These are phyloP conservation scores for Cenchrus americanus DNA, from an alignment of 176 grass and related monocot genomes.

Conservation along the genomic window DNA sequence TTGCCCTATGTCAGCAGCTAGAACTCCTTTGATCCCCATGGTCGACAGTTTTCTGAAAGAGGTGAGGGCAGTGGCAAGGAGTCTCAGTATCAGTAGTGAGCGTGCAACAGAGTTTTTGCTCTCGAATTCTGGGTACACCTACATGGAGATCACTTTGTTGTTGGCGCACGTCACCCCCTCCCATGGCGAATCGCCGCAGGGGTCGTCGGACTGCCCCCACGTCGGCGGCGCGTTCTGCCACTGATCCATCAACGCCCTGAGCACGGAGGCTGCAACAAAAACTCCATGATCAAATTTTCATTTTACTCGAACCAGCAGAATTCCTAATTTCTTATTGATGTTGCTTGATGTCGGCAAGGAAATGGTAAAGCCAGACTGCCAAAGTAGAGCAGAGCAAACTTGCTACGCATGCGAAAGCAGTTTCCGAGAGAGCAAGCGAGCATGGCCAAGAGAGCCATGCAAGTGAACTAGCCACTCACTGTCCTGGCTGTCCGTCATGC, in stretches of 20 bases:
- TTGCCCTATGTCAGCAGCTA: constrained; percentile 76
- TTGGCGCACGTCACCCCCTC: constrained; percentile 67
- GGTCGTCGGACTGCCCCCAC: constrained; percentile 79
- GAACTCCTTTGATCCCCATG: constrained; percentile 76
- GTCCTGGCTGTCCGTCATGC: constrained; percentile 62
- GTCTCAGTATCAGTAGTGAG: not conserved
- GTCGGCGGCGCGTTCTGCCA: constrained; percentile 79
- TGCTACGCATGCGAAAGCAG: not conserved
- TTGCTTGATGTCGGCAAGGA: not conserved
- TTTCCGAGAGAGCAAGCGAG: not conserved
- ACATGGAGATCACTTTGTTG: constrained; percentile 75
- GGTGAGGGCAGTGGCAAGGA: not conserved
- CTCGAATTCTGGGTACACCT: constrained; percentile 23
- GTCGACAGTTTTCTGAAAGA: constrained; percentile 80
- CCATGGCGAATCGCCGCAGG: constrained; percentile 77
- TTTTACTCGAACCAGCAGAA: not conserved
- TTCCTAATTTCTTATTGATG: not conserved
- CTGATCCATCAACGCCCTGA: constrained; percentile 67
- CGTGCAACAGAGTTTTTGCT: not conserved
- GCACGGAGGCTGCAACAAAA: constrained; percentile 56
- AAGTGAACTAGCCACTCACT: constrained; percentile 54
- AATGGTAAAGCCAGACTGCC: not conserved
- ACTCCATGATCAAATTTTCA: not conserved
- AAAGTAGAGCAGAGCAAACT: constrained; percentile 6
- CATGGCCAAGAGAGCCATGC: not conserved